Conservation (phyloP, 495 filamentous ascomycete genomes). For the Aspergillus ellipticus region DNA sequence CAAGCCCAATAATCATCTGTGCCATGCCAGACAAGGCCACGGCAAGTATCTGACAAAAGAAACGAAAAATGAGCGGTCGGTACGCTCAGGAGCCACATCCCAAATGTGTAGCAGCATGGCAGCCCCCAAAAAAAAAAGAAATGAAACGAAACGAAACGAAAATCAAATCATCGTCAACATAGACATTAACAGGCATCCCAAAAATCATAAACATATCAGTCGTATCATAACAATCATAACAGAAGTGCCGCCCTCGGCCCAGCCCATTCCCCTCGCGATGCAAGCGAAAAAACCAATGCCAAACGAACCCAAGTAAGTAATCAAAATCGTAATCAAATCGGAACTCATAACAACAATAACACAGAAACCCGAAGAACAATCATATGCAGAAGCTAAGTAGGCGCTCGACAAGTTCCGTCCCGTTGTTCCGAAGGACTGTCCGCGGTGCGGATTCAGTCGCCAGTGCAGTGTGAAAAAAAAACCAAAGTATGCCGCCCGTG, state of each 20-base stretch:
- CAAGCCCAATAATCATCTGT: slow-evolving; percentile 6
- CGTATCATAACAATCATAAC: slow-evolving; percentile 26
- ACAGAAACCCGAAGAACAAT: not conserved
- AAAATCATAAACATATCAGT: slow-evolving; percentile 22
- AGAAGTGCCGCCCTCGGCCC: slow-evolving; percentile 17
- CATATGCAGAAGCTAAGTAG: not conserved
- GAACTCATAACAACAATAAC: not conserved
- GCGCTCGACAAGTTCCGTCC: not conserved
- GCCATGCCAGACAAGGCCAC: slow-evolving; percentile 4
- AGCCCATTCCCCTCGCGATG: slow-evolving; percentile 14
- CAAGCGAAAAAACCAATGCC: slow-evolving; percentile 21
- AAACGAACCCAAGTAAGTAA: slow-evolving; percentile 1
- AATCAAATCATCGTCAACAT: slow-evolving; percentile 14
- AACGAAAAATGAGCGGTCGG: slow-evolving; percentile 7
- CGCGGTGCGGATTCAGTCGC: not conserved
- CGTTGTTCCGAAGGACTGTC: not conserved
- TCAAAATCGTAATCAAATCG: not conserved
- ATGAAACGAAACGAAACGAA: slow-evolving; percentile 17
- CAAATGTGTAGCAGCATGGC: not conserved
- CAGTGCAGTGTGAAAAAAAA: not conserved
- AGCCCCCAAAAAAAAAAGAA: slow-evolving; percentile 4
- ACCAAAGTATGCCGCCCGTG: not conserved
- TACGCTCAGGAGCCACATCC: not conserved
- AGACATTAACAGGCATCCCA: slow-evolving; percentile 25
- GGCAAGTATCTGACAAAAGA: slow-evolving; percentile 18